A percentile compares a stretch with the other conserved stretches of the same genome.
phyloP scores from a whole-genome alignment of 2,329 filamentous ascomycete genomes.

The Dothidotthia symphoricarpi region DNA sequence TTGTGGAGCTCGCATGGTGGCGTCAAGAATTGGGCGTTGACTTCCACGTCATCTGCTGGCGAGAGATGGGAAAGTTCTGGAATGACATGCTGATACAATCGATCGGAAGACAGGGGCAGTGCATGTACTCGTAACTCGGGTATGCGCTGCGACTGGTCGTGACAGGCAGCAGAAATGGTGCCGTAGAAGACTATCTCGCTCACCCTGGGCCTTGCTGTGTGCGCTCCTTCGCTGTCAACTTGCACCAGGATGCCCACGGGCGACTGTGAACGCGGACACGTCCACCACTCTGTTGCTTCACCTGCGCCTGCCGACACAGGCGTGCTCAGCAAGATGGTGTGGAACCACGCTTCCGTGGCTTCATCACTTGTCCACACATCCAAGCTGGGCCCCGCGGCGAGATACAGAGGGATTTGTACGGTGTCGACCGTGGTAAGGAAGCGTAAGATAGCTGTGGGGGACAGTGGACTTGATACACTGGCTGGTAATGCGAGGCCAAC shows the following conservation, averaged over 20 bases:
- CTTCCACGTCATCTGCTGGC: slow-evolving; percentile 5
- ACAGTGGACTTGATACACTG: slow-evolving; percentile 13
- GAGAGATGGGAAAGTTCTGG: slow-evolving; percentile 8
- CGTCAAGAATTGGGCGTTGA: slow-evolving; percentile 38
- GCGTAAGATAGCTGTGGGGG: slow-evolving; percentile 22
- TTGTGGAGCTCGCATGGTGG: slow-evolving; percentile 21
- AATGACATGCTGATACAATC: slow-evolving; percentile 23
- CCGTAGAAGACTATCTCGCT: slow-evolving; percentile 51
- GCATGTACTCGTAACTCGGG: slow-evolving; percentile 42
- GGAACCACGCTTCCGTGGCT: slow-evolving; percentile 44
- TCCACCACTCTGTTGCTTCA: slow-evolving; percentile 38
- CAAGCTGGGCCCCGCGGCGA: slow-evolving; percentile 39
- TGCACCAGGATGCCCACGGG: slow-evolving; percentile 43
- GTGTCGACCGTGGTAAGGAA: slow-evolving; percentile 45
- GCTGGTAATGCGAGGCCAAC: slow-evolving; percentile 28
- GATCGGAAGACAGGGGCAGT: slow-evolving; percentile 46
- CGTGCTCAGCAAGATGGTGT: slow-evolving; percentile 34
- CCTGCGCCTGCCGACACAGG: slow-evolving; percentile 3
- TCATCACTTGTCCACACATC: slow-evolving; percentile 40
- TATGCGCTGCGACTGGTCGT: slow-evolving; percentile 32
- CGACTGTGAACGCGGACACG: slow-evolving; percentile 37
- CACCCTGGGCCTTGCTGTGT: slow-evolving; percentile 15
- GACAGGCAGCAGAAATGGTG: slow-evolving; percentile 23
- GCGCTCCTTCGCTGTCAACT: slow-evolving; percentile 14
- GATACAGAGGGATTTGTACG: slow-evolving; percentile 42